Percentiles rank a stretch among this genome's conserved stretches.
phyloP scores from a whole-genome alignment of 73 alveolate species.

The Halteria grandinella region DNA sequence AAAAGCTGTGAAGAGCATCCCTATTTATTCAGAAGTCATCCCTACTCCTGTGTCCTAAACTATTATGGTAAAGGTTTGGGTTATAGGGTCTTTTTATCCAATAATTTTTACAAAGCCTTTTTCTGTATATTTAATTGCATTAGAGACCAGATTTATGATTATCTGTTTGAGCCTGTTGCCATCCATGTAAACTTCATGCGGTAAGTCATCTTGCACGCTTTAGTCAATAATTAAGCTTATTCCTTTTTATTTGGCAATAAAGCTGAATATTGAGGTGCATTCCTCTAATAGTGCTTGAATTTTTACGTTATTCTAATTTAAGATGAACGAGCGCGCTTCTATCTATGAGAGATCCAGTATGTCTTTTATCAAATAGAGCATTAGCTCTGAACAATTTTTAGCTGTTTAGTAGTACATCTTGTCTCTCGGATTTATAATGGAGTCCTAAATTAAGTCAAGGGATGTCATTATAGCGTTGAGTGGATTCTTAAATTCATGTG shows the following conservation, averaged over 20 bases:
- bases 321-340: slow-evolving; percentile 26
- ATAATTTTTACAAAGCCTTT: slow-evolving; percentile 43
- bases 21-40: background rate
- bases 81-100: background rate
- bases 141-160: slow-evolving; percentile 43
- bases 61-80: background rate
- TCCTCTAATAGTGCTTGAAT: background rate
- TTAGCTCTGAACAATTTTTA: slow-evolving; percentile 33
- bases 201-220: background rate
- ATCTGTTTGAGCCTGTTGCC: slow-evolving; percentile 33
- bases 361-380: slow-evolving; percentile 32
- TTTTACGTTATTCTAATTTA: background rate
- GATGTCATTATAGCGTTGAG: slow-evolving; percentile 39
- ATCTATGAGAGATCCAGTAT: slow-evolving; percentile 40
- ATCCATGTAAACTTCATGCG: slow-evolving; percentile 15
- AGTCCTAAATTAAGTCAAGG: background rate
- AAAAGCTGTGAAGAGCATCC: background rate
- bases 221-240: slow-evolving; percentile 25
- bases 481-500: slow-evolving; percentile 64
- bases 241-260: slow-evolving; percentile 10
- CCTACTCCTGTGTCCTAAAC: slow-evolving; percentile 45
- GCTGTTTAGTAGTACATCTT: slow-evolving; percentile 16
- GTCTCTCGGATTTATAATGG: background rate
- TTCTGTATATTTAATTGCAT: slow-evolving; percentile 62
- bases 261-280: background rate